phyloP scores from a whole-genome alignment of 2,329 filamentous ascomycete species.

The Pseudohalonectria lignicola region DNA sequence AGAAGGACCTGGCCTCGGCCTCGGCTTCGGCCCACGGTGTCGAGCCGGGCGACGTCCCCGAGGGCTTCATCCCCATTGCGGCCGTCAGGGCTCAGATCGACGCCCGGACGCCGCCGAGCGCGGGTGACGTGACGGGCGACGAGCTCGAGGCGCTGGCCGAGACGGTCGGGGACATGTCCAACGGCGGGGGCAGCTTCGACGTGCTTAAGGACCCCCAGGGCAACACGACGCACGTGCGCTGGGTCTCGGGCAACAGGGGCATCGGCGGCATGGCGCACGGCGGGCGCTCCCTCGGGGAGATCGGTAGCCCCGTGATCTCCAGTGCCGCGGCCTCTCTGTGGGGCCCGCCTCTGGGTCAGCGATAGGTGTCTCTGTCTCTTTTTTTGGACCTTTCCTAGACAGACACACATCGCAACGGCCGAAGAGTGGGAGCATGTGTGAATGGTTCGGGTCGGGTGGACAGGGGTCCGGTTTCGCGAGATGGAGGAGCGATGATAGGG shows the following conservation, averaged over 20 bases:
- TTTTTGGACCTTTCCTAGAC: too few species aligned
- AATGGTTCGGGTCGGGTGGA: too few species aligned
- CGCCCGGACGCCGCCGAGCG: constrained; percentile 18
- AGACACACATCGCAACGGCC: too few species aligned
- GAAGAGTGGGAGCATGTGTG: too few species aligned
- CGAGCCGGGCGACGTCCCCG: constrained; percentile 26
- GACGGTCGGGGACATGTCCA: constrained; percentile 74
- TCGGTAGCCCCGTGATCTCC: constrained; percentile 50
- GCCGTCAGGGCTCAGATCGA: constrained; percentile 57
- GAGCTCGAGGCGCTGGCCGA: constrained; percentile 82
- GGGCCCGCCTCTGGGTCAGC: constrained; percentile 6
- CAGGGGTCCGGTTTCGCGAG: too few species aligned
- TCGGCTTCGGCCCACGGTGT: too few species aligned
- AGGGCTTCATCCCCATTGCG: constrained; percentile 61
- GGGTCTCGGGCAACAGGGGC: constrained; percentile 36
- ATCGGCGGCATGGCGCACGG: constrained; percentile 19
- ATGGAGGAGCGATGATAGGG: too few species aligned
- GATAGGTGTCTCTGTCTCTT: too few species aligned
- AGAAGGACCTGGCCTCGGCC: constrained; percentile 14
- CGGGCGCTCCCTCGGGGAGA: constrained; percentile 44
- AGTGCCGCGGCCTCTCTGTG: constrained; percentile 16
- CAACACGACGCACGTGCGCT: constrained; percentile 34
- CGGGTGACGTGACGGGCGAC: constrained; percentile 32
- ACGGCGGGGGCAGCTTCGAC: constrained; percentile 84
- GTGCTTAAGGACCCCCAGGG: constrained; percentile 40